A percentile compares a stretch with the other conserved stretches of the same genome.
Conservation (phyloP, 2,329 filamentous ascomycete species). For the Trichoderma endophyticum region DNA sequence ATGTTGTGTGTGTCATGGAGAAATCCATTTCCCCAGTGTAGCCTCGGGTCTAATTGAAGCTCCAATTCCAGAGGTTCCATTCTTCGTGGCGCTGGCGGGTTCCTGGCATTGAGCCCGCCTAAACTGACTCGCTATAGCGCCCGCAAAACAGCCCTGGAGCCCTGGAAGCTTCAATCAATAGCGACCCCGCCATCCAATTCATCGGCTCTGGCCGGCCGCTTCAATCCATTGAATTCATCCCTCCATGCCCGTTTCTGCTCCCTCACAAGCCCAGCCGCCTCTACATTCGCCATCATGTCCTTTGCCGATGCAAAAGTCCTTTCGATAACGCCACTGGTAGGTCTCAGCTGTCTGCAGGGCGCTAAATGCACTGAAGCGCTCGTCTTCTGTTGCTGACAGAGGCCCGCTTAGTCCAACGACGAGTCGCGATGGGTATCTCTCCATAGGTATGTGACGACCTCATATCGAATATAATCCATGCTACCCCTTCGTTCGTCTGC, state of each 20-base stretch:
- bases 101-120: background rate
- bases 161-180: background rate
- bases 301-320: conserved; percentile 42
- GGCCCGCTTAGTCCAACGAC: conserved; percentile 38
- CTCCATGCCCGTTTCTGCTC: background rate
- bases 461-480: background rate
- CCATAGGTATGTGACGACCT: conserved; percentile 44
- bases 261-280: background rate
- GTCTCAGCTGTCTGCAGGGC: background rate
- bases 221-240: background rate
- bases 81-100: background rate
- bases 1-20: too few relatives aligned
- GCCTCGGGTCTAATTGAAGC: background rate
- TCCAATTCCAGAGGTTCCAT: too few relatives aligned
- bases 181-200: conserved; percentile 1
- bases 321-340: conserved; percentile 45
- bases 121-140: background rate
- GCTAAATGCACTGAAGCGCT: background rate
- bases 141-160: background rate
- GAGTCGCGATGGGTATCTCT: conserved; percentile 61
- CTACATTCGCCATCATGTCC: conserved; percentile 36
- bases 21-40: background rate
- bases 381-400: background rate
- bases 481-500: background rate
- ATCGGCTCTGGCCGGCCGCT: background rate